A percentile compares a stretch with the other conserved stretches of the same genome.
phyloP scores from a whole-genome alignment of 805 yeast genomes.

The Tetrapisispora nanseiensis region DNA sequence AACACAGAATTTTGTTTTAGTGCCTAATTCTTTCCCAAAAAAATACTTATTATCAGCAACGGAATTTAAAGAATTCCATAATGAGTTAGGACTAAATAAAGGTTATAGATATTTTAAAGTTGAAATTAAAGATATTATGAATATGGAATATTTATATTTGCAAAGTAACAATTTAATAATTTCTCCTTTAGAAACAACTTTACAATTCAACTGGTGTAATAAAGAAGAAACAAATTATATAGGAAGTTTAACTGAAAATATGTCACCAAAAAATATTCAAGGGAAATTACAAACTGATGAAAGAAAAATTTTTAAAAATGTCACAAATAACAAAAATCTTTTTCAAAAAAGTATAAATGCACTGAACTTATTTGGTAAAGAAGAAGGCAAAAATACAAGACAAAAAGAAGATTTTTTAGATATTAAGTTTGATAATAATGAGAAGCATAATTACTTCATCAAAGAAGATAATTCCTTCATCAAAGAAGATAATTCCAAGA shows the following conservation, averaged over 20 bases:
- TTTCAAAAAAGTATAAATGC: background rate
- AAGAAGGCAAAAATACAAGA: background rate
- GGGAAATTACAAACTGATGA: background rate
- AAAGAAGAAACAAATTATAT: conserved; percentile 1
- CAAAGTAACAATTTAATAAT: background rate
- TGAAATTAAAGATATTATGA: background rate
- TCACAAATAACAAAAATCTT: background rate
- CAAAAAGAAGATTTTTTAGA: background rate
- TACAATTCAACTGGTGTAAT: conserved; percentile 2
- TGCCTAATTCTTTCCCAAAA: conserved; percentile 14
- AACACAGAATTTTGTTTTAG: conserved; percentile 13
- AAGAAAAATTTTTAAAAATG: conserved; percentile 1
- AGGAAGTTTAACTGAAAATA: conserved; percentile 2
- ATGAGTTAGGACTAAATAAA: background rate
- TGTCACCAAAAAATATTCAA: background rate
- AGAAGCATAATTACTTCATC: background rate
- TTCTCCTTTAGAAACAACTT: background rate
- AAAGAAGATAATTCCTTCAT: background rate
- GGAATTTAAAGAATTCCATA: background rate
- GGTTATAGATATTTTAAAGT: background rate
- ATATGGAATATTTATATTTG: background rate
- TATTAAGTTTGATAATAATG: background rate
- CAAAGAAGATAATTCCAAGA: too few species aligned
- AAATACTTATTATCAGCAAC: conserved; percentile 3
- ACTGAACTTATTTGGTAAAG: background rate